Conservation (phyloP, 2,329 filamentous ascomycete species). For the Sporothrix protearum region DNA sequence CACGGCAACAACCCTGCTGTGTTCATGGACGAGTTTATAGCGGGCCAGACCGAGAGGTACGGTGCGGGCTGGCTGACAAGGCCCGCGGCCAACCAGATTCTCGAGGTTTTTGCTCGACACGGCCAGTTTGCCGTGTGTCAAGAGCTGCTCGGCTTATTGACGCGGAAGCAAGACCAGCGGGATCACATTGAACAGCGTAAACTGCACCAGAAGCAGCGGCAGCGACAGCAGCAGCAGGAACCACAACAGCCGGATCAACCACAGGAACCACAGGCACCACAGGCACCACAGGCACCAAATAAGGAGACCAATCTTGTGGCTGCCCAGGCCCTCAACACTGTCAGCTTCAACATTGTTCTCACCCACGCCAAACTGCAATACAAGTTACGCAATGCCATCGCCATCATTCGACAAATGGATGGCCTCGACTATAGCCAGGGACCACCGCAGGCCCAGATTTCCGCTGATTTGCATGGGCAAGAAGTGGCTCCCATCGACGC, state of each 20-base stretch:
- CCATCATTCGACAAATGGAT: constrained; percentile 32
- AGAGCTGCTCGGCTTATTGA: constrained; percentile 37
- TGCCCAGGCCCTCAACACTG: constrained; percentile 31
- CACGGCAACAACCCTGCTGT: constrained; percentile 36
- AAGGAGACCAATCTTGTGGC: constrained; percentile 23
- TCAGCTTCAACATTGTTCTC: constrained; percentile 39
- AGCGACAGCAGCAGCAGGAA: neutral
- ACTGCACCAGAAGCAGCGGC: neutral
- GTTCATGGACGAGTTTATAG: constrained; percentile 39
- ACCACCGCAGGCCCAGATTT: neutral
- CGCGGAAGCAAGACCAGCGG: neutral
- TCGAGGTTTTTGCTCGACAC: constrained; percentile 44
- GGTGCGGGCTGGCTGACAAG: constrained; percentile 45
- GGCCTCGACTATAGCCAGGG: neutral
- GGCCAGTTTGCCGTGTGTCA: constrained; percentile 34
- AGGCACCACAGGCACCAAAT: neutral
- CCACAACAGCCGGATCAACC: neutral
- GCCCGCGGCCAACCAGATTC: constrained; percentile 38
- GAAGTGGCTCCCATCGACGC: neutral
- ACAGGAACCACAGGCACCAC: too few species aligned
- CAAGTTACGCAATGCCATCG: constrained; percentile 29
- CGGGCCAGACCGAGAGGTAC: constrained; percentile 43
- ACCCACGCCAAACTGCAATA: constrained; percentile 32
- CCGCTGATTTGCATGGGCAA: neutral
- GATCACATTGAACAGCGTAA: neutral